Evolutionary conservation across 1,284 basidiomycete species (phyloP), one percentile per base, ranked within the genome.

Genomic region (Microstroma glucosiphilum): DNA sequence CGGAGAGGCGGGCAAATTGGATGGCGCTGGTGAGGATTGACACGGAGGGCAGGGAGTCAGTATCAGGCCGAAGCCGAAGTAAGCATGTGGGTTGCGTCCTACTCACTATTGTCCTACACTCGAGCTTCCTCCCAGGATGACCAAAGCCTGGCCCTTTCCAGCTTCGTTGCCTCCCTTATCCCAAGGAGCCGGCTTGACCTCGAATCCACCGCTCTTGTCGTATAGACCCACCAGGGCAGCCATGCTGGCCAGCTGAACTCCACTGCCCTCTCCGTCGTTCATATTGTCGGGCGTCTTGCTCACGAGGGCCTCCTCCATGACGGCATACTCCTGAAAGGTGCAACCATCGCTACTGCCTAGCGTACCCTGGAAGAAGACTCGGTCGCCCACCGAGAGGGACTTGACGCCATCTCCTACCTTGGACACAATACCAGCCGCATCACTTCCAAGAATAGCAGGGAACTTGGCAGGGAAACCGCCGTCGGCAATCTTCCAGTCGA

Each of bases 291-390:
- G 72, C n/a, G 68, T 71, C 41, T 63, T 61, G 23, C 64, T 61
- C 12, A 63, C 63, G 17, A 73, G 63, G 1, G 46, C 46, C 19
- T 68, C 69, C n/a, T 69, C 69, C 48, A 73, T 63, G 57, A 64
- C 62, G 56, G 41, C 57, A 54, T 75, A 70, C 57, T 73, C 66
- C 59, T 75, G 72, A 64, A 71, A 73, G 15, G 71, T 75, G 21
- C 56, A 59, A 17, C 57, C 51, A n/a, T 67, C 64, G 57, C 65
- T 59, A 13, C 65, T 57, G 17, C 66, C 66, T 1, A 73, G 53
- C 56, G 67, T 70, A n/a, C 72, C 72, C 58, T 75, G 71, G 65
- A 71, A 75, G 59, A 70, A 75, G 49, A 73, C 71, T 0, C 71
- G 67, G 19, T 71, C 71, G 25, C 72, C 72, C 11, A 63, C 60